These are phyloP conservation scores for Talaromyces trachyspermus DNA, from an alignment of 495 filamentous ascomycete genomes.

Conservation along the genomic window DNA sequence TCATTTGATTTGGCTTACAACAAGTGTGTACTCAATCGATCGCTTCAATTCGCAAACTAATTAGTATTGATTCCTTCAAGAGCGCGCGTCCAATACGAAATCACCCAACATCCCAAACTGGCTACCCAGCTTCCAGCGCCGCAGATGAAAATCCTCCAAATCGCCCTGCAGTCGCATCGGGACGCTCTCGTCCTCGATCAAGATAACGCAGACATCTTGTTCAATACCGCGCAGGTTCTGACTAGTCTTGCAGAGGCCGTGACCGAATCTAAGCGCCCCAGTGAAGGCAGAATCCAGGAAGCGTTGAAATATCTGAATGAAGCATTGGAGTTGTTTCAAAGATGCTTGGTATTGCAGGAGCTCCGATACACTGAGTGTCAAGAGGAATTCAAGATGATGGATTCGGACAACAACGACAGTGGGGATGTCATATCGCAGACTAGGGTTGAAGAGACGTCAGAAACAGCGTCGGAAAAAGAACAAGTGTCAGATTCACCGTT, in stretches of 20 bases:
- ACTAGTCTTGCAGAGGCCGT: constrained; percentile 55
- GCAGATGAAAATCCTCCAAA: constrained; percentile 42
- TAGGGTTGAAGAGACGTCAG: constrained; percentile 11
- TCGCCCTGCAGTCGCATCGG: constrained; percentile 53
- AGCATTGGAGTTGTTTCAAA: constrained; percentile 54
- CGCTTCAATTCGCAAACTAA: neutral
- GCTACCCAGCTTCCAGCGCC: constrained; percentile 45
- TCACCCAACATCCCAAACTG: constrained; percentile 53
- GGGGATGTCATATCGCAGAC: constrained; percentile 13
- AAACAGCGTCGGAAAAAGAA: constrained; percentile 6
- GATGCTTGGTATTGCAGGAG: constrained; percentile 54
- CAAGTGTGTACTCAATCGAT: constrained; percentile 36
- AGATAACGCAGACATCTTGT: constrained; percentile 57
- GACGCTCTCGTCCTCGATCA: constrained; percentile 50
- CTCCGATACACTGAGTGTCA: constrained; percentile 46
- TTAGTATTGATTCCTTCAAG: constrained; percentile 19
- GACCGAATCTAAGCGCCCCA: constrained; percentile 36
- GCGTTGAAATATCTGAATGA: constrained; percentile 49
- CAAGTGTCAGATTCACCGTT: constrained; percentile 23
- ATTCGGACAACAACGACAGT: too few relatives aligned
- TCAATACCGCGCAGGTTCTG: constrained; percentile 63
- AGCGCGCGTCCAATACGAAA: constrained; percentile 57
- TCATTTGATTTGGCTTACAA: constrained; percentile 70
- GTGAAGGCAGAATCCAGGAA: constrained; percentile 31
- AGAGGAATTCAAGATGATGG: constrained; percentile 34